phyloP scores from a whole-genome alignment of 2,329 filamentous ascomycete genomes.

The Aspergillus tamarii region DNA sequence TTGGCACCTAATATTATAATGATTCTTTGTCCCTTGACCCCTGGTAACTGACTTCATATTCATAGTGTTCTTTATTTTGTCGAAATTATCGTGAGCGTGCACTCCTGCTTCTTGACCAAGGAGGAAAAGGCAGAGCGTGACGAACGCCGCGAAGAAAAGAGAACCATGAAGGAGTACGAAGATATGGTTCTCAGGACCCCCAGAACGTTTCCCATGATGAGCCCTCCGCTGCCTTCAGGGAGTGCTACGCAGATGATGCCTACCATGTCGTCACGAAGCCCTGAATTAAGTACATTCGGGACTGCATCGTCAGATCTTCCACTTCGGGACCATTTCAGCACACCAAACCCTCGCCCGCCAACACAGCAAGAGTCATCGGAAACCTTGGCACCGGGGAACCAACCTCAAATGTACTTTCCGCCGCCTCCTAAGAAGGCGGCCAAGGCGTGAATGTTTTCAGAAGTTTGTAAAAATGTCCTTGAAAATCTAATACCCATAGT shows the following conservation, averaged over 20 bases:
- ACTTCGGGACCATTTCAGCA: conserved; percentile 38
- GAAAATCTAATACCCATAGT: background rate
- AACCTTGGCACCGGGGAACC: conserved; percentile 17
- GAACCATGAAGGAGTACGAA: conserved; percentile 45
- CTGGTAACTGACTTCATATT: conserved; percentile 16
- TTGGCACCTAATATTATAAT: conserved; percentile 25
- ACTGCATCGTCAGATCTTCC: conserved; percentile 44
- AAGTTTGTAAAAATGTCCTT: background rate
- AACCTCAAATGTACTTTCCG: conserved; percentile 45
- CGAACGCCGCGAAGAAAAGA: conserved; percentile 41
- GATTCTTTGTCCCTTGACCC: background rate
- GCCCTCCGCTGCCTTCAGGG: conserved; percentile 29
- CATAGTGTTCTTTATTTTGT: conserved; percentile 54
- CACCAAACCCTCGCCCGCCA: conserved; percentile 26
- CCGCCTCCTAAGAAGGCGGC: conserved; percentile 46
- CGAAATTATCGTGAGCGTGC: conserved; percentile 52
- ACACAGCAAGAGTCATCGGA: conserved; percentile 27
- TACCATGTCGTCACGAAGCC: conserved; percentile 46
- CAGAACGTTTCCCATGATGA: conserved; percentile 35
- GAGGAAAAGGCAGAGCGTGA: conserved; percentile 39
- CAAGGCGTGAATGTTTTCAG: conserved; percentile 24
- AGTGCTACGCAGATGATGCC: conserved; percentile 29
- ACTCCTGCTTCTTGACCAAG: conserved; percentile 50
- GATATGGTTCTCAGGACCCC: conserved; percentile 46
- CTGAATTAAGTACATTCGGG: conserved; percentile 46